Evolutionary conservation across 352 stramenopile genomes (phyloP).

Genomic region (Pythium sukuiense): DNA sequence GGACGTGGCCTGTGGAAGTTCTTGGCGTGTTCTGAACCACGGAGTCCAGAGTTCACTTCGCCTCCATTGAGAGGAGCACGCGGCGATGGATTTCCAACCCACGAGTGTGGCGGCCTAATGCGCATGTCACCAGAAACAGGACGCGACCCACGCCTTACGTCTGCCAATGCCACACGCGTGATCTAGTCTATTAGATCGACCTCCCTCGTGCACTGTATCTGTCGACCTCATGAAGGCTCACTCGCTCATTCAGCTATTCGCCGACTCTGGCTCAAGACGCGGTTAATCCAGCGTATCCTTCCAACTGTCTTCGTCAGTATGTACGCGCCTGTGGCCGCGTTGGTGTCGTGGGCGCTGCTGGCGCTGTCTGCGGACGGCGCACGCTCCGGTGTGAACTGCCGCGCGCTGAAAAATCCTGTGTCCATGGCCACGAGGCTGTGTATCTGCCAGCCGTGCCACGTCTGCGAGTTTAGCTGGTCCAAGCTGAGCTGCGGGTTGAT

Average conservation of each 20-base stretch:
- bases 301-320: not conserved
- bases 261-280: not conserved
- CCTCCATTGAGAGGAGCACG: not conserved
- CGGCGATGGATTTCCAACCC: not conserved
- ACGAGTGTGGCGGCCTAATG: not conserved
- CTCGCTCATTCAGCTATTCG: not conserved
- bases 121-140: not conserved
- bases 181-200: not conserved
- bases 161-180: not conserved
- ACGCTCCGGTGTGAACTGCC: not conserved
- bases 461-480: slow-evolving; percentile 14
- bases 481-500: slow-evolving; percentile 13
- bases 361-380: not conserved
- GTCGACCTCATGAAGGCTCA: not conserved
- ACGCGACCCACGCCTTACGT: not conserved
- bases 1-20: not conserved
- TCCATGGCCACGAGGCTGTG: not conserved
- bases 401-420: not conserved
- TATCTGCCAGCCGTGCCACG: slow-evolving; percentile 10
- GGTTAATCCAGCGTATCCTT: not conserved
- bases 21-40: not conserved
- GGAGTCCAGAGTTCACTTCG: not conserved
- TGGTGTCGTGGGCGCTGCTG: slow-evolving; percentile 4
- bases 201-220: too few relatives aligned
- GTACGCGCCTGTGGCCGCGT: not conserved